A percentile compares a stretch with the other conserved stretches of the same genome.
These are phyloP conservation scores for Aspergillus glaucus DNA, from an alignment of 2,329 filamentous ascomycete genomes.

Conservation along the genomic window DNA sequence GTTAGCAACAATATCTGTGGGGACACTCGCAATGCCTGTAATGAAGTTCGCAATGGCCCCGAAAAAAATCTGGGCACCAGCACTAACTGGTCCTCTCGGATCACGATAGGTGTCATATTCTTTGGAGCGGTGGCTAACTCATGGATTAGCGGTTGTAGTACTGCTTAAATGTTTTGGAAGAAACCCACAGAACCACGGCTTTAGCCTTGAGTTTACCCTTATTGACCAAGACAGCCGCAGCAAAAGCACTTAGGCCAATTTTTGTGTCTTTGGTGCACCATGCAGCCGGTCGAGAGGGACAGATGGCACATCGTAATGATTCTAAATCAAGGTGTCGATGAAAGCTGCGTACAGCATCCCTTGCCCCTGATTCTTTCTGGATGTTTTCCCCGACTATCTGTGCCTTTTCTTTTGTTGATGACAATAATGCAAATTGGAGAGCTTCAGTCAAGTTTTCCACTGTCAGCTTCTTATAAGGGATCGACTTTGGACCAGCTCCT, in stretches of 20 bases:
- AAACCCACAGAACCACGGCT: slow-evolving; percentile 61
- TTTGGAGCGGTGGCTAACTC: too few relatives aligned
- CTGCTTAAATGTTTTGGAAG: too few relatives aligned
- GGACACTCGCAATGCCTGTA: too few relatives aligned
- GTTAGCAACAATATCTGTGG: slow-evolving; percentile 5
- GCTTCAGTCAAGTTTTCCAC: slow-evolving; percentile 59
- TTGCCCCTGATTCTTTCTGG: slow-evolving; percentile 55
- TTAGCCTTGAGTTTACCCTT: slow-evolving; percentile 58
- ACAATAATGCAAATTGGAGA: slow-evolving; percentile 54
- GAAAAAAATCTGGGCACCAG: too few relatives aligned
- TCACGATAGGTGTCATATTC: too few relatives aligned
- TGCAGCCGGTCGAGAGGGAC: slow-evolving; percentile 60
- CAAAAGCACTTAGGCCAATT: slow-evolving; percentile 62
- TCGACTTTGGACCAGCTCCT: slow-evolving; percentile 63
- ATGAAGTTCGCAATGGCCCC: too few relatives aligned
- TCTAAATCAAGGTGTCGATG: slow-evolving; percentile 60
- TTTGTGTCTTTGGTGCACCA: slow-evolving; percentile 66
- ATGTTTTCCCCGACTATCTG: slow-evolving; percentile 57
- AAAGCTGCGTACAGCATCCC: slow-evolving; percentile 59
- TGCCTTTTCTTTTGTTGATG: slow-evolving; percentile 52
- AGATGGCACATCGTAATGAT: slow-evolving; percentile 59
- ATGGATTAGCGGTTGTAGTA: too few relatives aligned
- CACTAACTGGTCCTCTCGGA: too few relatives aligned
- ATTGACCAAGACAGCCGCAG: slow-evolving; percentile 60
- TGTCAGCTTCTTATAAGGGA: slow-evolving; percentile 61